Evolutionary conservation across 805 yeast genomes (phyloP), one percentile per base, ranked within the genome.

Genomic region (Kodamaea neixiangensis): DNA sequence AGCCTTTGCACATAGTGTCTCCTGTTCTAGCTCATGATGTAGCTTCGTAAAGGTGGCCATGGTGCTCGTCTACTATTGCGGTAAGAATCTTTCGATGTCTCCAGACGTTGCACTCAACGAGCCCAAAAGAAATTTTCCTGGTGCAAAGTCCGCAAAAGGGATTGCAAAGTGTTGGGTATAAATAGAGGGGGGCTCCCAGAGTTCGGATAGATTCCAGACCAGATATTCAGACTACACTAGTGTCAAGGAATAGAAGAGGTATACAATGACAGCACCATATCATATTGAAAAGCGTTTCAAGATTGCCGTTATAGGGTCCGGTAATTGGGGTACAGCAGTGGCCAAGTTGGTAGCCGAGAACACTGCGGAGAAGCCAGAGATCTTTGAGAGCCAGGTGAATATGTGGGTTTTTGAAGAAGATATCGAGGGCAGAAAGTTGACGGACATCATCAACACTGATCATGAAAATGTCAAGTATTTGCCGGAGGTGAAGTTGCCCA

Each of bases 331-430:
- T 57, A 90, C 97, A 35, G 93, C 98, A 15, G 91, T 94, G 49
- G 97, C 98, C 55, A 93, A 94, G 69, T 90, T 93, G 42, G 85
- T 91, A 21, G 91, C 97, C 35, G 98, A 94, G 71, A 92, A 91
- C 69, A 77, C 92, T 40, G 78, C 77, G 15, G 81, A 81, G 55
- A 81, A 89, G 70, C 85, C 92, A 37, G 78, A 82, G 35, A 72
- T 89, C 62, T 94, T 94, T 69, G 78, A 82, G 53, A 74, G 73
- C 54, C 74, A 80, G 50, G 97, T 94, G 38, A 85, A 86, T 62
- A 92, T 94, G 98, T 94, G 99, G 99, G 99, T 94, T 11, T 89
- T 79, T 61, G 93, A 94, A 72, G 99, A 94, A 72, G 65, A 79
- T 55, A 73, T 87, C 53, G 78, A 89, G 49, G 97, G 96, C 59